Evolutionary conservation across 1,139 yeast genomes (phyloP), one percentile per base, ranked within the genome.

Genomic region (Kodamaea ohmeri): DNA sequence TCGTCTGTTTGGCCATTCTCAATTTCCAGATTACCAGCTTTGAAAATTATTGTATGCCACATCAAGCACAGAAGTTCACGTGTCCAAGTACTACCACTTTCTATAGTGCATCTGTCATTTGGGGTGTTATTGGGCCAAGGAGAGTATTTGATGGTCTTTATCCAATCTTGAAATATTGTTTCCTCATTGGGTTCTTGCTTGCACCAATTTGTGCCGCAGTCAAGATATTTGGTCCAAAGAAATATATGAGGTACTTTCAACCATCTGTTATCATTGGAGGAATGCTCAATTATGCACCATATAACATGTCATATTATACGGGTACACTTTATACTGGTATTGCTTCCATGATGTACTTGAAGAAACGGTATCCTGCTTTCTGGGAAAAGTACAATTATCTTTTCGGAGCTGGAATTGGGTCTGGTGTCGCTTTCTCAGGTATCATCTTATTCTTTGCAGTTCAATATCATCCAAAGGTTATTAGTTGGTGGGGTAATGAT

Each of bases 51-150:
- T 64, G 70, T 44, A 52, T 50, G 29, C 50, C 56, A 3, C 47
- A 45, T 32, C 64, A 63, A 36, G 50, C 48, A 36, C 54, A 61
- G 32, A 58, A 55, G 41, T 50, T 64, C 32, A 51, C 58, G 12
- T 64, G 70, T 43, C 69, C 69, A 3, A 58, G 58, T 9, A 60
- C 63, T 7, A 56, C 55, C 21, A 58, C 65, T 0, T 63, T 53
- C 40, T 64, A 58, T 43, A 59, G 52, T 40, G 55, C 67, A 2
- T 58, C 63, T 37, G 51, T 64, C 25, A 58, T 61, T 41, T 64
- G 62, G 54, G 69, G 70, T 15, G 66, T 58, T 28, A 61, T 64
- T 40, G 69, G 70, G 1, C 67, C 67, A 0, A 53, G 56, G 18
- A 61, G 56, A 39, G 65, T 61, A 1, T 63, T 63, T 40, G 43